A percentile compares a stretch with the other conserved stretches of the same genome.
phyloP scores from a whole-genome alignment of 1,284 basidiomycete genomes.

The Porphyrellus sp. region DNA sequence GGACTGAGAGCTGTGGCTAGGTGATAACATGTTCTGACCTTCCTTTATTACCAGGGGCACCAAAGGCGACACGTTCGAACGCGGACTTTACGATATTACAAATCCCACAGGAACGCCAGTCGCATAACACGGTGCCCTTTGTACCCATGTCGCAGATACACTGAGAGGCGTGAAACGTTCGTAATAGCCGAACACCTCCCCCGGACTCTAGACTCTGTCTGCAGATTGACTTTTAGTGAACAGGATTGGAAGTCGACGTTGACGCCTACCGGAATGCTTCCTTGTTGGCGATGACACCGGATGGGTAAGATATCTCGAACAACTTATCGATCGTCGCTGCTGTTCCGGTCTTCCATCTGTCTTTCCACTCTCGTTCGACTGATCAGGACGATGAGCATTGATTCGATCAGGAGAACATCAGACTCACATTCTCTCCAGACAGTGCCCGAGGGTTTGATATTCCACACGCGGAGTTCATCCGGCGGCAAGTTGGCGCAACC shows the following conservation, averaged over 20 bases:
- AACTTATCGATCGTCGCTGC: conserved; percentile 48
- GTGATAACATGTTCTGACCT: conserved; percentile 38
- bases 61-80: conserved; percentile 56
- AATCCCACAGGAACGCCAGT: conserved; percentile 59
- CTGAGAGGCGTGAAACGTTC: conserved; percentile 57
- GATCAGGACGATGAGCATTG: conserved; percentile 14
- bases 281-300: conserved; percentile 35
- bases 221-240: conserved; percentile 3
- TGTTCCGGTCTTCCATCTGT: conserved; percentile 45
- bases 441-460: conserved; percentile 32
- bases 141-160: conserved; percentile 64
- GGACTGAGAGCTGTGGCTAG: background rate
- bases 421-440: conserved; percentile 36
- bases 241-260: conserved; percentile 17
- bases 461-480: conserved; percentile 30
- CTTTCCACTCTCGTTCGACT: conserved; percentile 42
- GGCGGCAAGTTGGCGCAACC: conserved; percentile 26
- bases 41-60: conserved; percentile 46
- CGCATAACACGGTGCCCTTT: conserved; percentile 47
- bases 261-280: conserved; percentile 46
- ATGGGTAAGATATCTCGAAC: conserved; percentile 45
- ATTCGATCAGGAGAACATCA: conserved; percentile 21
- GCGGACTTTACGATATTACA: conserved; percentile 54
- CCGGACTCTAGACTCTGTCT: conserved; percentile 33
- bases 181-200: conserved; percentile 42